Base-by-base conservation (phyloP, 257 asterid species). In the Scutellaria baicalensis region DNA sequence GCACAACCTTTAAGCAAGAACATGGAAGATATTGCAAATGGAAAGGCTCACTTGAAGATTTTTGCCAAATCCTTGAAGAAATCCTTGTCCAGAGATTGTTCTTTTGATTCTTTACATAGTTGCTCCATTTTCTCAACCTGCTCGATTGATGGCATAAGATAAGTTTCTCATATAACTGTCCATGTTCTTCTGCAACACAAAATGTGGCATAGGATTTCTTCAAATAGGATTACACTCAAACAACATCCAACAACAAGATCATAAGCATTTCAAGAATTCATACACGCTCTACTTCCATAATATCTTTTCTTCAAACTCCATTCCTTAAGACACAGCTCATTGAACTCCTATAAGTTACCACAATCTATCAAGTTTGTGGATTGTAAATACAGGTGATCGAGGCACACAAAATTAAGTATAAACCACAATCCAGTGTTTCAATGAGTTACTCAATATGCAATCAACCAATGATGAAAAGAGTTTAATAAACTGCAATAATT, bases 101-200 rank as follows among this genome's bases (percentile, higher is more conserved):
- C 84, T 38, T 61, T 51, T 8, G 77, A 79, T 51, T 79, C 85
- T 6, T 66, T 14, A 64, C 79, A 71, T 72, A 83, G 62, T 5
- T 56, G 66, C 83, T 92, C 95, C 97, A 89, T 88, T 79, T 80
- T 88, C 81, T 77, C 78, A 64, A 81, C 83, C 96, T 92, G 87
- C 55, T 71, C 68, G 59, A 75, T 60, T 67, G 72, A 70, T 59
- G 60, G 70, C 69, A 75, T 51, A 56, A 55, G 16, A 77, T 68
- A 64, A 73, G 78, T 51, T 64, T 59, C 70, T 39, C 71, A 70
- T 47, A 67, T 48, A 49, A 59, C 69, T 64, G 73, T 60, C 74
- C 57, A 78, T 43, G 48, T 58, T 73, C 72, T 57, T 66, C 43
- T 60, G 67, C 77, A 59, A 55, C 75, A 48, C 50, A 67, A 27